Base-by-base conservation (phyloP, 371 early-diverging fungal species). In the Actinomortierella wolfii region DNA sequence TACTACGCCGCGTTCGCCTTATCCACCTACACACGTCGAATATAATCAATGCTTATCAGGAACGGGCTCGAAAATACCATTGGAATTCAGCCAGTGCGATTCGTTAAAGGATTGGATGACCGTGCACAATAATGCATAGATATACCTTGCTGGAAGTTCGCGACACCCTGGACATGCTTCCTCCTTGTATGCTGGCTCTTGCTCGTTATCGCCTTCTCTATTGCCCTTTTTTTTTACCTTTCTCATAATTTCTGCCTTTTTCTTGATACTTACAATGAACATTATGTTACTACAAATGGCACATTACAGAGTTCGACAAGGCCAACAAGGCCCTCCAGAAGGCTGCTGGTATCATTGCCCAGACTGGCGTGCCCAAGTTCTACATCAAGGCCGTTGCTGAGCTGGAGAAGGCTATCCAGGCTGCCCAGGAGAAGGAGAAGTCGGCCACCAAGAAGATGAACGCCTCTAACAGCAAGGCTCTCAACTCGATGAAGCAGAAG, bases 401-500 rank as follows among this genome's bases (percentile, higher is more conserved):
- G 29, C 78, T 96, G 46, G 97, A 98, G 54, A 92, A 92, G 64
- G 74, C 78, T 39, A 67, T 89, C 48, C 74, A 85, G 42, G 88
- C 86, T 50, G 78, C 81, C 50, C 67, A 71, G 17, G 64, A 76
- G 51, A 83, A 83, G 62, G 82, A 85, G 57, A 92, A 93, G 82
- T 78, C 87, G 17, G 81, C 81, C 7, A 78, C 83, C 54, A 93
- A 92, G 81, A 95, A 93, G 85, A 90, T 93, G 86, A 93, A 87
- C 71, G 81, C 91, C 26, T 80, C 82, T 54, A 88, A 91, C 52
- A 85, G 89, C 49, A 93, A 93, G 73, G 92, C 95, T 17, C 79
- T 95, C 79, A 96, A 89, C 76, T 85, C 90, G 56, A 87, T 96
- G 86, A 94, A 92, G 84, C 94, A 94, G 76, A 94, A 93, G 78